Percentiles rank a stretch among this genome's conserved stretches.
These are phyloP conservation scores for Naganishia liquefaciens DNA, from an alignment of 1,284 basidiomycete species.

Conservation along the genomic window DNA sequence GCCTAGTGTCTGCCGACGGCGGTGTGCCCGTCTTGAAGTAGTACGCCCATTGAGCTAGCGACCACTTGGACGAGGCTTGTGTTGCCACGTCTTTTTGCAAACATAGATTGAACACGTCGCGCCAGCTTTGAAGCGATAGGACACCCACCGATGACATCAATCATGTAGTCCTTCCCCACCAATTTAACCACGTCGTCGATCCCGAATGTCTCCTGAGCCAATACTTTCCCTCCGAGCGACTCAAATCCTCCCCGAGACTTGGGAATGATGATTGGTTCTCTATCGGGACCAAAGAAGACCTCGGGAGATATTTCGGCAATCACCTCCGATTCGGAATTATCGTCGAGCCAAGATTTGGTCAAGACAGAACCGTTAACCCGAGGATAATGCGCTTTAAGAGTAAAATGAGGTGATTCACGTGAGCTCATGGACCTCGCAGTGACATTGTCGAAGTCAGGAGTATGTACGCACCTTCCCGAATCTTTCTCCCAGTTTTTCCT, in stretches of 20 bases:
- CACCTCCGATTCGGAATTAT: slow-evolving; percentile 8
- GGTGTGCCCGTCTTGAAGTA: slow-evolving; percentile 59
- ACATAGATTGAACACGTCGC: slow-evolving; percentile 25
- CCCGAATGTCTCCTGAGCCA: slow-evolving; percentile 40
- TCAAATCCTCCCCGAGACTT: slow-evolving; percentile 48
- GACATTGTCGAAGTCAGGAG: too few species aligned
- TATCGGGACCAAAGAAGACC: slow-evolving; percentile 46
- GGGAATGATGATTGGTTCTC: slow-evolving; percentile 48
- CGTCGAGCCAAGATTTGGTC: slow-evolving; percentile 43
- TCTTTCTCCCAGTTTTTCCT: slow-evolving; percentile 44
- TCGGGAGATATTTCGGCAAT: slow-evolving; percentile 35
- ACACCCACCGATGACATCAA: slow-evolving; percentile 82
- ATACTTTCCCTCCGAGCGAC: slow-evolving; percentile 50
- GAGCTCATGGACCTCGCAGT: background rate
- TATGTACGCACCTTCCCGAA: slow-evolving; percentile 41
- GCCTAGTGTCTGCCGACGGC: slow-evolving; percentile 57
- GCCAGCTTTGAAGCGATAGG: background rate
- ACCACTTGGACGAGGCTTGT: slow-evolving; percentile 80
- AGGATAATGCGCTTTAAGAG: slow-evolving; percentile 39
- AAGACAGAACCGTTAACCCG: slow-evolving; percentile 38
- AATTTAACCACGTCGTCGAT: slow-evolving; percentile 72
- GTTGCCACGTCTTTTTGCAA: slow-evolving; percentile 69
- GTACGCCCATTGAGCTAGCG: slow-evolving; percentile 81
- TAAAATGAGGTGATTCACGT: background rate
- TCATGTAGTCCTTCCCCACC: slow-evolving; percentile 72